Evolutionary conservation across 257 asterid genomes (phyloP).

Genomic region (Scutellaria baicalensis): DNA sequence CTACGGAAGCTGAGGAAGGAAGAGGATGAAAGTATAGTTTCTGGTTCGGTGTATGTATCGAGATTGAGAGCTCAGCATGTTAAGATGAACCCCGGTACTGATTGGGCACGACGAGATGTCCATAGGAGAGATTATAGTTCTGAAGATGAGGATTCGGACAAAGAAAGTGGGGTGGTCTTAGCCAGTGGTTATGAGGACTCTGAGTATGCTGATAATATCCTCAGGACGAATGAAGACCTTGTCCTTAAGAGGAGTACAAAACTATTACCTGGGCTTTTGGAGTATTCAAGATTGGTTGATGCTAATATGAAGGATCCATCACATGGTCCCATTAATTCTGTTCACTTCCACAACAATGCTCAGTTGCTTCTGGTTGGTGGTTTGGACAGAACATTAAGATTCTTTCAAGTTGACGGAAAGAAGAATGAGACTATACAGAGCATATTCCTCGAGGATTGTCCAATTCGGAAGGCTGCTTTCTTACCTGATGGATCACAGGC

Average conservation of each 20-base stretch:
- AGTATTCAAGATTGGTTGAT: slow-evolving; percentile 69
- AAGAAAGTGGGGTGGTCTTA: slow-evolving; percentile 31
- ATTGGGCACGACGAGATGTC: slow-evolving; percentile 63
- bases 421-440: slow-evolving; percentile 70
- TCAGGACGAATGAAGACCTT: slow-evolving; percentile 60
- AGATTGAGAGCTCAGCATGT: slow-evolving; percentile 87
- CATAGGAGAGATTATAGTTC: slow-evolving; percentile 32
- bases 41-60: slow-evolving; percentile 60
- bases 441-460: slow-evolving; percentile 79
- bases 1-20: slow-evolving; percentile 73
- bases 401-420: slow-evolving; percentile 89
- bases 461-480: slow-evolving; percentile 75
- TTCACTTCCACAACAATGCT: slow-evolving; percentile 77
- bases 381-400: slow-evolving; percentile 58
- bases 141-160: slow-evolving; percentile 61
- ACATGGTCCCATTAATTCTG: slow-evolving; percentile 59
- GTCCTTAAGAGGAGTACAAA: slow-evolving; percentile 47
- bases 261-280: slow-evolving; percentile 68
- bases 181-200: slow-evolving; percentile 29
- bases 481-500: slow-evolving; percentile 87
- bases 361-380: slow-evolving; percentile 93
- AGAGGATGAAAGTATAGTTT: slow-evolving; percentile 60
- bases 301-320: slow-evolving; percentile 67
- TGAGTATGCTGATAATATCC: slow-evolving; percentile 40
- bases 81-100: slow-evolving; percentile 84